Percentiles rank a stretch among this genome's conserved stretches.
Conservation (phyloP, 1,284 basidiomycete genomes). For the Trametes versicolor region DNA sequence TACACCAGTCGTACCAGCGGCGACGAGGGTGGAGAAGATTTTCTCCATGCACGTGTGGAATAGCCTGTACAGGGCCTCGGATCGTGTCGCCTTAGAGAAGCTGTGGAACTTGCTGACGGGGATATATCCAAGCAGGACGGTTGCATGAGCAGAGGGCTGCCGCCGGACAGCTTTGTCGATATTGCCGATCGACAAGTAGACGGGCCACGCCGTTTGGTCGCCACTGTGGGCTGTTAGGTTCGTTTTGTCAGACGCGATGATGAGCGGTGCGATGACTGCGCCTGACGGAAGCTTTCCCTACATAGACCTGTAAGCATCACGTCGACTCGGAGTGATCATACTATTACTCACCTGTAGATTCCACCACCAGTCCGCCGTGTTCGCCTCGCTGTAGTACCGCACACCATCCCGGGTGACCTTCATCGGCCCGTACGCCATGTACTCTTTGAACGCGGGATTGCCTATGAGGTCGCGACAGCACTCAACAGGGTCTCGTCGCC, state of each 20-base stretch:
- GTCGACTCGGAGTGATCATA: not conserved
- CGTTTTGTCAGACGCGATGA: constrained; percentile 19
- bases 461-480: not conserved
- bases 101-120: constrained; percentile 36
- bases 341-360: constrained; percentile 11
- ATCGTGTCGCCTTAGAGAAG: constrained; percentile 29
- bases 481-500: constrained; percentile 10
- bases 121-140: constrained; percentile 43
- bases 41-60: constrained; percentile 44
- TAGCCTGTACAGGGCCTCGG: constrained; percentile 33
- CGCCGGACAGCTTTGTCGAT: constrained; percentile 42
- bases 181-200: constrained; percentile 51
- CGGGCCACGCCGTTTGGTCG: constrained; percentile 47
- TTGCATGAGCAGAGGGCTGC: constrained; percentile 34
- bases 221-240: constrained; percentile 39
- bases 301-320: not conserved
- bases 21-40: constrained; percentile 33
- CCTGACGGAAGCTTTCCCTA: constrained; percentile 28
- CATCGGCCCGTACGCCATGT: constrained; percentile 3
- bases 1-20: constrained; percentile 36
- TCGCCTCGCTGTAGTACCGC: constrained; percentile 17
- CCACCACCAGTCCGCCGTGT: constrained; percentile 22
- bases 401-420: not conserved
- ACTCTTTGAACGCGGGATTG: not conserved
- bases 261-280: constrained; percentile 22